Base-by-base conservation (phyloP, 306 rosid genomes). In the Rosa rugosa region DNA sequence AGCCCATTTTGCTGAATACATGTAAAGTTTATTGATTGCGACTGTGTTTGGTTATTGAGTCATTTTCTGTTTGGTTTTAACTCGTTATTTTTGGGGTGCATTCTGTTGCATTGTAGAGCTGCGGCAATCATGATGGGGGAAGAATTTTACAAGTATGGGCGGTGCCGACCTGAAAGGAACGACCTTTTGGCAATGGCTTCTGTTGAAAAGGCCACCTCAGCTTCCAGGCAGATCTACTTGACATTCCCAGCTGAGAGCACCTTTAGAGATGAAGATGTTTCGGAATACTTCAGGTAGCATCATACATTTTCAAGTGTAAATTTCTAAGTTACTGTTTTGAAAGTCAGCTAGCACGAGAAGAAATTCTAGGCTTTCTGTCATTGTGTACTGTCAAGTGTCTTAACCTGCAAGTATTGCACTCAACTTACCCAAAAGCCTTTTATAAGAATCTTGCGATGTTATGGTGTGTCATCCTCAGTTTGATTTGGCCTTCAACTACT, bases 171-270 rank as follows among this genome's bases (percentile, higher is more conserved):
- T 16, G 99, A 95, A 74, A 95, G 97, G 87, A 87, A 85, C n/a
- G 99, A 91, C 4, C 88, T 92, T 75, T 84, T 89, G 45, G 86
- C 92, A 34, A 78, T 90, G 86, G 73, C 89, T 70, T 85, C 93
- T 0, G 86, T 83, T 0, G 99, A 92, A 14, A 95, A 90, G 77
- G 79, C 86, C 34, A 92, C 90, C 83, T 91, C 97, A 1, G 97
- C 99, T 1, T 91, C 99, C 8, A 88, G 97, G 71, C 99, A 95
- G 89, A 95, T 95, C 78, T 95, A 95, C 80, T 80, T 95, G 76
- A 95, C 99, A 11, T 95, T 95, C 79, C 99, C 99, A 38, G 99
- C 99, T 2, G 99, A 95, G 80, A 95, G 99, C 86, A 91, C 95
- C 14, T 95, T 95, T 81, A 95, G 90, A 75, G 99, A 95, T 76